Base-by-base conservation (phyloP, 129 eudicot genomes). In the Lactuca sativa region DNA sequence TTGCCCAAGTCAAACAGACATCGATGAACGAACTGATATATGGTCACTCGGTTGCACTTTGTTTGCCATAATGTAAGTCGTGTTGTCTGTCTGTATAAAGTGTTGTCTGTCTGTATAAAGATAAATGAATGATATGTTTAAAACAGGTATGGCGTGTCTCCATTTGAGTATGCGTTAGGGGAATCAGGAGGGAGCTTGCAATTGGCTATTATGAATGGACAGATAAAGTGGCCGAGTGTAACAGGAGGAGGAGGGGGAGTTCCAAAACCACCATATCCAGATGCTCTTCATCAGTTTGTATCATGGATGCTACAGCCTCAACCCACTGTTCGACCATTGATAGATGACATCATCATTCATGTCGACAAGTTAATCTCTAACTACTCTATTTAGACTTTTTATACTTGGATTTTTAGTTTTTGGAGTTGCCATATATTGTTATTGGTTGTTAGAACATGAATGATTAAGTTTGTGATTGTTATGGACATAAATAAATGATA, bases 251-350 rank as follows among this genome's bases (percentile, higher is more conserved):
- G 30, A 25, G 30, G 21, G 21, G 21, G 30, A 25, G 2, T 25
- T 33, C 96, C 96, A 9, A 88, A 84, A 58, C 86, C 97, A 38
- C 86, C 91, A 2, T 92, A 92, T 48, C 97, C 96, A 4, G 97
- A 88, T 0, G 85, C 91, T 18, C 91, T 92, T 62, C 95, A 84
- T 77, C 93, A 92, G 89, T 92, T 92, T 55, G 89, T 92, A 58
- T 86, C 95, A 43, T 88, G 97, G 97, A 88, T 88, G 96, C 89
- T 92, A 32, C 96, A 92, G 82, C 95, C 95, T 41, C 97, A 92
- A 79, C 80, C 89, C 21, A 64, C 95, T 2, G 96, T 92, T 16
- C 82, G 97, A 48, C 97, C 96, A 31, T 70, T 72, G 67, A 92
- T 92, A 9, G 87, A 88, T 66, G 97, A 92, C 71, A 84, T 92